Percentiles rank a stretch among this genome's conserved stretches.
Evolutionary conservation across 169 alveolate species (phyloP).

Genomic region (Plasmodium cynomolgi): DNA sequence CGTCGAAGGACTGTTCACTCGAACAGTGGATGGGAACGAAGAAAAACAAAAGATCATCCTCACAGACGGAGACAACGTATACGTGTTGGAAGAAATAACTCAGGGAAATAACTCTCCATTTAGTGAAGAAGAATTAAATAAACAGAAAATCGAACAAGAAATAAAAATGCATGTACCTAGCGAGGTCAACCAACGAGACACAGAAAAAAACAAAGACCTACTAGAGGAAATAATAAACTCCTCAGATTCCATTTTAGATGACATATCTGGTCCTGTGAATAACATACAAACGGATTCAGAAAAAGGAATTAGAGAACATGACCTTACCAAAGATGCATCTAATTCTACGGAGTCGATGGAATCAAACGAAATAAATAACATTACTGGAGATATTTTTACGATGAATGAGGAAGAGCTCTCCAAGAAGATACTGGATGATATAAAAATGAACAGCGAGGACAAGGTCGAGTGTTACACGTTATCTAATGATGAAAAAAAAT

Average conservation of each 20-base stretch:
- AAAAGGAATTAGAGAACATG: slow-evolving; percentile 17
- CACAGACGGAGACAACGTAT: slow-evolving; percentile 50
- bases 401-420: slow-evolving; percentile 62
- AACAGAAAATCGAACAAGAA: slow-evolving; percentile 3
- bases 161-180: slow-evolving; percentile 55
- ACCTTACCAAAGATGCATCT: neutral
- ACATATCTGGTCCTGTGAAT: neutral
- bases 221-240: neutral
- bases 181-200: neutral
- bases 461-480: slow-evolving; percentile 33
- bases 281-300: slow-evolving; percentile 11
- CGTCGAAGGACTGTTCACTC: neutral
- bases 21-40: neutral
- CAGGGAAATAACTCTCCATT: neutral
- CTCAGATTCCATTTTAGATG: neutral
- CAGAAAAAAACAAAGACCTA: neutral
- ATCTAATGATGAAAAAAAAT: slow-evolving; percentile 38
- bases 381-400: slow-evolving; percentile 7
- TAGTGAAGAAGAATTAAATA: slow-evolving; percentile 20
- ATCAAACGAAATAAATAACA: neutral
- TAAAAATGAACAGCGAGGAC: slow-evolving; percentile 43
- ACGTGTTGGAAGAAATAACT: slow-evolving; percentile 32
- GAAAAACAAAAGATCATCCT: slow-evolving; percentile 42
- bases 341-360: neutral
- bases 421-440: slow-evolving; percentile 33